A percentile compares a stretch with the other conserved stretches of the same genome.
These are phyloP conservation scores for Mortierella sp. DNA, from an alignment of 371 early-diverging fungal species.

Conservation along the genomic window DNA sequence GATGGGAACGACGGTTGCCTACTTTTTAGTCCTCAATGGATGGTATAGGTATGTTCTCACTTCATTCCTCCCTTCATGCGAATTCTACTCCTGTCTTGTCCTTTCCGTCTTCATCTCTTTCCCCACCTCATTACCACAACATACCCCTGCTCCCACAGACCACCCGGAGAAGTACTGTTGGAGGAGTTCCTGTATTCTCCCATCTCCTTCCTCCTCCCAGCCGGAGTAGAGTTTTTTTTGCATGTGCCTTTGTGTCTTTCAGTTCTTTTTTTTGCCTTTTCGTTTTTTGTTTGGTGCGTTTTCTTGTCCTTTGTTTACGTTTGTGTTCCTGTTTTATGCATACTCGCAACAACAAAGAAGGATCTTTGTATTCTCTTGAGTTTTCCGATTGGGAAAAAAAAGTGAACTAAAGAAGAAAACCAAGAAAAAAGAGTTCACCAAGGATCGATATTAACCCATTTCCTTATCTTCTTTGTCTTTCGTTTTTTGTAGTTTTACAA, in stretches of 20 bases:
- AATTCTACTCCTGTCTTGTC: neutral
- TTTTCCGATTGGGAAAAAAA: neutral
- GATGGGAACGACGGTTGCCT: conserved; percentile 67
- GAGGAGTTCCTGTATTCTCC: neutral
- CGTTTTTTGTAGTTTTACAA: conserved; percentile 58
- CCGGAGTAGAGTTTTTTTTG: neutral
- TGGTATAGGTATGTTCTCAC: conserved; percentile 62
- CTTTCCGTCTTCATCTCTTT: neutral
- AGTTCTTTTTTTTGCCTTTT: conserved; percentile 8
- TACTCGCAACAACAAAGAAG: neutral
- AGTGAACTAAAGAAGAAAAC: neutral
- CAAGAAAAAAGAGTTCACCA: neutral
- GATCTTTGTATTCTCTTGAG: neutral
- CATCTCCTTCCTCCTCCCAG: neutral
- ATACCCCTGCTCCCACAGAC: neutral
- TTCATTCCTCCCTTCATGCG: neutral
- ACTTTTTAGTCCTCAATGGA: conserved; percentile 64
- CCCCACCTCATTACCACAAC: neutral
- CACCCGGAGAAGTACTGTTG: neutral
- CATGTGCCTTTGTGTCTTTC: too few species aligned
- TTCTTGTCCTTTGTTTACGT: neutral
- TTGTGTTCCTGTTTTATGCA: conserved; percentile 2
- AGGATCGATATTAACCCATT: neutral
- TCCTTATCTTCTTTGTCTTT: neutral
- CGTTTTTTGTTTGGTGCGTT: conserved; percentile 1